Evolutionary conservation across 257 asterid species (phyloP), one percentile per base, ranked within the genome.

Genomic region (Nicotiana benthamiana): DNA sequence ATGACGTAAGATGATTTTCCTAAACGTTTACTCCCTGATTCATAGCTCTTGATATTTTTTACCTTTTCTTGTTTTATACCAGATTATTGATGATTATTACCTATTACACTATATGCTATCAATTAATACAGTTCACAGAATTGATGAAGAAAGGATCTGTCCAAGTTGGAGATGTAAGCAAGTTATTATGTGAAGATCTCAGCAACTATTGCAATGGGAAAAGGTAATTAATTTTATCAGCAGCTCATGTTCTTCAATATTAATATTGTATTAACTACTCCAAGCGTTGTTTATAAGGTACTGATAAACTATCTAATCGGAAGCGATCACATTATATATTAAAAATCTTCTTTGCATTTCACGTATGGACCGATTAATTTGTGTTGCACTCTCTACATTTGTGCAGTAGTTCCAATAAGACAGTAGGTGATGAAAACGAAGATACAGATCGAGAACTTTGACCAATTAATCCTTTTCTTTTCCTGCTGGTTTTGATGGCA

Each of bases 171-270:
- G 92, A 89, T 79, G 97, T 93, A 8, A 86, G 93, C 90, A 89
- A 89, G 84, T 93, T 93, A 67, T 85, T 95, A 20, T 95, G 99
- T 86, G 89, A 88, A 79, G 93, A 95, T 84, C 86, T 95, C 16
- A 87, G 97, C 80, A 88, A 82, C 84, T 87, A 90, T 80, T 93
- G 98, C 75, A 81, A 82, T 28, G 82, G 81, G 66, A 85, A 89
- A 36, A 93, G 97, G 98, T 92, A 88, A 78, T 9, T 82, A 62
- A 13, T 48, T 74, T 74, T 32, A 46, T 51, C 48, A 17, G 8
- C 30, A 32, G 51, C 18, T 30, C 48, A 9, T 26, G 36, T 62
- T 11, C 6, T 26, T 26, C 67, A 24, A 61, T 10, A 5, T 9
- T 54, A 59, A n/a, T 20, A 9, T n/a, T 3, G 64, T 59, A 20